A percentile compares a stretch with the other conserved stretches of the same genome.
Conservation (phyloP, 768 basidiomycete genomes). For the Lactifluus hygrophoroides region DNA sequence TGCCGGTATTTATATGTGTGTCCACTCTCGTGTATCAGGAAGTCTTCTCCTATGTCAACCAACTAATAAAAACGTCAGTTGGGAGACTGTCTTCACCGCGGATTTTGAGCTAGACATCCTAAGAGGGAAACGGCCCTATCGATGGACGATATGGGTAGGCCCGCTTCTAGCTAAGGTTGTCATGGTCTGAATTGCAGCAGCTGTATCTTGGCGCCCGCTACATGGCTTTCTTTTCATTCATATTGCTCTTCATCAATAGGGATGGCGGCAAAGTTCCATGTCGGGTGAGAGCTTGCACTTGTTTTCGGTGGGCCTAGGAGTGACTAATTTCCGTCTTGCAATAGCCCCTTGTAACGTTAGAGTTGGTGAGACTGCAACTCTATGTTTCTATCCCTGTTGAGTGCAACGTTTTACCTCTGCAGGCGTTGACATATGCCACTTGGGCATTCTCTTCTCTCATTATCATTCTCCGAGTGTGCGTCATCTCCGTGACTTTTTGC, state of each 20-base stretch:
- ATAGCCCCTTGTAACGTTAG: not conserved
- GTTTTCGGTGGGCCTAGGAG: not conserved
- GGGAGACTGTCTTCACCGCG: not conserved
- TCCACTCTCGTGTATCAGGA: not conserved
- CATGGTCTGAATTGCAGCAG: not conserved
- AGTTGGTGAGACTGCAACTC: not conserved
- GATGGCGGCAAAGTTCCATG: not conserved
- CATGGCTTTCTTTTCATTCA: not conserved
- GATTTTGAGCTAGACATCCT: not conserved
- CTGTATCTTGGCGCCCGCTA: too few species aligned
- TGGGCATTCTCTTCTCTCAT: not conserved
- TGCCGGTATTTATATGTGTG: not conserved
- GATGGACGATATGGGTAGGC: not conserved
- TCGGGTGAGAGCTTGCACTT: not conserved
- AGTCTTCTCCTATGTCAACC: too few species aligned
- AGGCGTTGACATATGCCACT: not conserved
- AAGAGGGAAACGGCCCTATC: not conserved
- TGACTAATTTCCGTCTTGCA: not conserved
- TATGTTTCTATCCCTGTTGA: not conserved
- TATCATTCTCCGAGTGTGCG: not conserved
- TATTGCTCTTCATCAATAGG: not conserved
- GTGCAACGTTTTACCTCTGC: not conserved
- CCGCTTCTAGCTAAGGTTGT: not conserved
- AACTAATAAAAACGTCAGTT: not conserved
- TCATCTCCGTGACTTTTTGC: not conserved